phyloP scores from a whole-genome alignment of 768 basidiomycete genomes.

The Wakefieldia striispora region DNA sequence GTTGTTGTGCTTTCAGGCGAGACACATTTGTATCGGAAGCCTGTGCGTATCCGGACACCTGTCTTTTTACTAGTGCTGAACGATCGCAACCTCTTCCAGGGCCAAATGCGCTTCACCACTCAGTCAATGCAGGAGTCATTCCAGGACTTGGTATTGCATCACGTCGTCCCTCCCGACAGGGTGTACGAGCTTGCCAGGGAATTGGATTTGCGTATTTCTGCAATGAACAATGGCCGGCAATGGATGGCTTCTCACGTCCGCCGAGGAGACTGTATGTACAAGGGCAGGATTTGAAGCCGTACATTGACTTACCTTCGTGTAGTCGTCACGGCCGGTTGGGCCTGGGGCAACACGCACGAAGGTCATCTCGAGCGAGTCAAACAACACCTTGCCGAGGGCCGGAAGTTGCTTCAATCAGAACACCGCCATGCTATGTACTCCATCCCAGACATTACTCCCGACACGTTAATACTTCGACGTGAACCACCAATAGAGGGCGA shows the following conservation, averaged over 20 bases:
- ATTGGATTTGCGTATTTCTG: conserved; percentile 22
- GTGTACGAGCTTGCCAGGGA: conserved; percentile 26
- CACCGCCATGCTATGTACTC: conserved; percentile 15
- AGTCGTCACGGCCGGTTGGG: conserved; percentile 32
- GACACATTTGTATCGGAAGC: conserved; percentile 32
- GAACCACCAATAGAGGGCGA: conserved; percentile 17
- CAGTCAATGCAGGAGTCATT: conserved; percentile 16
- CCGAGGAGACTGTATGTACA: conserved; percentile 37
- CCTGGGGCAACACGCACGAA: conserved; percentile 30
- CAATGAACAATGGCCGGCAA: conserved; percentile 25
- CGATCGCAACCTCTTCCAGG: conserved; percentile 10
- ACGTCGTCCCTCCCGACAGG: conserved; percentile 23
- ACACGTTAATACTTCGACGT: conserved; percentile 10
- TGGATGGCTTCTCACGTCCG: conserved; percentile 41
- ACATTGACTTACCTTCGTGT: conserved; percentile 2
- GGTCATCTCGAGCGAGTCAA: conserved; percentile 34
- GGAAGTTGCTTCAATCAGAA: conserved; percentile 23
- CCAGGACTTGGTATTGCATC: conserved; percentile 23
- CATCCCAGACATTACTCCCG: conserved; percentile 13
- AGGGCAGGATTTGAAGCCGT: too few relatives aligned
- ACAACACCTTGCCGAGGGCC: conserved; percentile 30
- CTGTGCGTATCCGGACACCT: conserved; percentile 13
- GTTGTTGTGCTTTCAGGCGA: conserved; percentile 41
- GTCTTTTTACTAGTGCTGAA: background rate
- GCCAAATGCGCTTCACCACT: conserved; percentile 27